Evolutionary conservation across 371 early-diverging fungal species (phyloP).

Genomic region (Mucor racemosus): DNA sequence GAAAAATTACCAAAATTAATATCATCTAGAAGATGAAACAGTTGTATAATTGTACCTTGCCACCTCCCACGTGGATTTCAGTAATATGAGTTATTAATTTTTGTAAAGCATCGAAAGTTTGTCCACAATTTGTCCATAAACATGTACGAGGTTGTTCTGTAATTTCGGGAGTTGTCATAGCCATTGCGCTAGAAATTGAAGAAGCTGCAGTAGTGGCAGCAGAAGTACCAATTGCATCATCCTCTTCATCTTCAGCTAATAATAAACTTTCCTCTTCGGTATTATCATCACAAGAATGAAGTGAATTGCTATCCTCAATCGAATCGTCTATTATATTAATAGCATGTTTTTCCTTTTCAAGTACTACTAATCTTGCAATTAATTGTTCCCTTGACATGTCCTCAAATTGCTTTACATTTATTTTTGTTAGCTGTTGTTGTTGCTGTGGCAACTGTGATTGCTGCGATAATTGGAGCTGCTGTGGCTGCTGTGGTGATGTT

Average conservation of each 20-base stretch:
- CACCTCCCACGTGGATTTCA: slow-evolving; percentile 30
- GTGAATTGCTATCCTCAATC: background rate
- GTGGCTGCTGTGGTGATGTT: background rate
- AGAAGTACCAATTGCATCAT: slow-evolving; percentile 19
- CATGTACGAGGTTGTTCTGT: slow-evolving; percentile 14
- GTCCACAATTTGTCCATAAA: slow-evolving; percentile 25
- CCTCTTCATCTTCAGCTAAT: slow-evolving; percentile 35
- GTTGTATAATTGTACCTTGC: slow-evolving; percentile 19
- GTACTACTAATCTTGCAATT: slow-evolving; percentile 22
- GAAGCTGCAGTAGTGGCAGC: background rate
- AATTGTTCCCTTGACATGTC: slow-evolving; percentile 28
- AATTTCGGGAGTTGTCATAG: background rate
- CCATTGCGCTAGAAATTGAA: too few relatives aligned
- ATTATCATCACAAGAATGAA: slow-evolving; percentile 4
- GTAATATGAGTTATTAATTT: slow-evolving; percentile 25
- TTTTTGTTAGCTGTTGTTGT: background rate
- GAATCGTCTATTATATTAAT: background rate
- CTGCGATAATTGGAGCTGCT: background rate
- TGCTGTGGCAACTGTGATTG: background rate
- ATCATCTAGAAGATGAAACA: background rate
- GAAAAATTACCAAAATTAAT: background rate
- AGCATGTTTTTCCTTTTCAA: slow-evolving; percentile 29
- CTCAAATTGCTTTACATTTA: slow-evolving; percentile 17
- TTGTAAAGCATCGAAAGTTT: slow-evolving; percentile 23
- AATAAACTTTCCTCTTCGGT: slow-evolving; percentile 8